phyloP scores from a whole-genome alignment of 202 grass and related monocot genomes.

The Cymbopogon flexuosus region DNA sequence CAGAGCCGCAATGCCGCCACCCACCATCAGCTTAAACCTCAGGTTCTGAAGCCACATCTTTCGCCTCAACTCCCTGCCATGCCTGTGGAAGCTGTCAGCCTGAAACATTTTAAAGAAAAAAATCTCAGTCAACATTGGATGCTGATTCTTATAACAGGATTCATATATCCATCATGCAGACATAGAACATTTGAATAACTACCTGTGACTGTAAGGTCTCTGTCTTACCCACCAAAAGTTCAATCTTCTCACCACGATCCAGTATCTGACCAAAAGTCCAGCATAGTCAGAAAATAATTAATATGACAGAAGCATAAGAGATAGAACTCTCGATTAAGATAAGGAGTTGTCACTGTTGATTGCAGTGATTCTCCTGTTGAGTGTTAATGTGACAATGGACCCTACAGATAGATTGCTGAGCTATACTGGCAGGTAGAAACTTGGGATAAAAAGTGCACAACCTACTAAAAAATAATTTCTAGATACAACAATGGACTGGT shows the following conservation, averaged over 20 bases:
- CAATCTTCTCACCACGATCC: constrained; percentile 94
- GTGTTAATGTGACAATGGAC: not conserved
- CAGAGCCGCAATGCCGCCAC: constrained; percentile 39
- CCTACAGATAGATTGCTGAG: not conserved
- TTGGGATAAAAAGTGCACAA: not conserved
- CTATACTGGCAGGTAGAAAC: not conserved
- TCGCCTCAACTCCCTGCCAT: constrained; percentile 82
- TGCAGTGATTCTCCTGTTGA: not conserved
- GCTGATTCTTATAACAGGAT: not conserved
- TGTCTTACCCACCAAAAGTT: constrained; percentile 91
- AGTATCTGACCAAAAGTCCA: constrained; percentile 54
- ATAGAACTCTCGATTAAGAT: not conserved
- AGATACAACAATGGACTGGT: not conserved
- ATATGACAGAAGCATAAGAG: not conserved
- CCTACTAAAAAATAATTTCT: not conserved
- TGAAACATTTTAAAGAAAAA: constrained; percentile 38
- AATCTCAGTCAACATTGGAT: not conserved
- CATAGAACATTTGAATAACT: not conserved
- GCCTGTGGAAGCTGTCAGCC: constrained; percentile 95
- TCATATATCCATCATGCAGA: not conserved
- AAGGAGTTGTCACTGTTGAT: not conserved
- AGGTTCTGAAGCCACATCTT: constrained; percentile 99
- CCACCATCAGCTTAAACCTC: constrained; percentile 81
- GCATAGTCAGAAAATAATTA: not conserved
- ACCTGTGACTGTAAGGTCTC: constrained; percentile 94